Percentiles rank a stretch among this genome's conserved stretches.
These are phyloP conservation scores for Wickerhamomyces subpelliculosus DNA, from an alignment of 805 yeast genomes.

Conservation along the genomic window DNA sequence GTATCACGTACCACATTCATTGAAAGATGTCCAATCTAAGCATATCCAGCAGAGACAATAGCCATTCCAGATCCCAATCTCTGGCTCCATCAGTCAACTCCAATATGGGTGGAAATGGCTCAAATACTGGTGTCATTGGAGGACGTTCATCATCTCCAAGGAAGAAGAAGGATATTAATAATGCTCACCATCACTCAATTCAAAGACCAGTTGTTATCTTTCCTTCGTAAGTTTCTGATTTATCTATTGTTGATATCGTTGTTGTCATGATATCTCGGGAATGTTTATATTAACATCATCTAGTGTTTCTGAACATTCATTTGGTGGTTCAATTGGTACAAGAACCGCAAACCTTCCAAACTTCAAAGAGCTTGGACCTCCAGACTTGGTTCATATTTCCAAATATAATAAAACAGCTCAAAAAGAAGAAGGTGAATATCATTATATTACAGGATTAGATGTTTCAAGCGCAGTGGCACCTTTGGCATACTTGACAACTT, in stretches of 20 bases:
- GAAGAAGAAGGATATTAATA: constrained; percentile 11
- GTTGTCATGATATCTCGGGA: too few species aligned
- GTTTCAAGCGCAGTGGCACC: constrained; percentile 39
- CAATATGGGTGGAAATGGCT: constrained; percentile 1
- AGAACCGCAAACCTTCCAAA: constrained; percentile 37
- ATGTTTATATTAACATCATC: constrained; percentile 7
- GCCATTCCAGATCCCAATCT: constrained; percentile 6
- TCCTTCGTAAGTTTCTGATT: constrained; percentile 12
- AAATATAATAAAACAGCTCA: constrained; percentile 19
- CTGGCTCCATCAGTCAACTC: neutral
- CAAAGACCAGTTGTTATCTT: constrained; percentile 14
- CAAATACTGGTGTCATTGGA: too few species aligned
- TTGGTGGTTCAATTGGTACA: constrained; percentile 46
- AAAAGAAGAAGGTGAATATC: constrained; percentile 45
- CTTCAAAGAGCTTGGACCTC: constrained; percentile 57
- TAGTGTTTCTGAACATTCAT: constrained; percentile 38
- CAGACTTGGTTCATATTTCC: constrained; percentile 56
- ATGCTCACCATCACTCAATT: constrained; percentile 1
- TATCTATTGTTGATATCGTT: neutral
- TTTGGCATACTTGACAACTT: constrained; percentile 37
- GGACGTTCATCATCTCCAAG: neutral
- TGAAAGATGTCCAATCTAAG: constrained; percentile 1
- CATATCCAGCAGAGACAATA: constrained; percentile 1
- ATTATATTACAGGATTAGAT: constrained; percentile 41
- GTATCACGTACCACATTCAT: too few species aligned